Evolutionary conservation across 2,329 filamentous ascomycete species (phyloP).

Genomic region (Cadophora gregata): DNA sequence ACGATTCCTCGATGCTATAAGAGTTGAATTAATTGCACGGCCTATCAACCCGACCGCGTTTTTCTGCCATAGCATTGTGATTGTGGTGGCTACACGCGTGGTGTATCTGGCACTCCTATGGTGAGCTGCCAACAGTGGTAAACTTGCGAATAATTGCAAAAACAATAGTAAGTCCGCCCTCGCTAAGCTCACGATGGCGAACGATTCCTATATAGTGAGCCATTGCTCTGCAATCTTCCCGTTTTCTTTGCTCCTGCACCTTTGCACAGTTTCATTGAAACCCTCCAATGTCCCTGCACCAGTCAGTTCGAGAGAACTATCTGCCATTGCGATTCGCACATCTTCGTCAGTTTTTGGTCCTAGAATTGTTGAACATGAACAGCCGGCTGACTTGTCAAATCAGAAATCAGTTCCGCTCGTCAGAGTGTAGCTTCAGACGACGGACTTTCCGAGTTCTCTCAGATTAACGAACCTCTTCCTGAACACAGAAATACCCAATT

Average conservation of each 20-base stretch:
- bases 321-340: background rate
- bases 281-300: background rate
- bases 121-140: constrained; percentile 16
- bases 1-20: constrained; percentile 23
- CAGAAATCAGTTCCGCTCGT: constrained; percentile 3
- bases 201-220: background rate
- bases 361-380: background rate
- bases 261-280: background rate
- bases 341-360: background rate
- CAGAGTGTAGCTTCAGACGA: constrained; percentile 11
- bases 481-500: background rate
- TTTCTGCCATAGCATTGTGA: constrained; percentile 20
- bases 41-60: constrained; percentile 25
- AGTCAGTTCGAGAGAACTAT: background rate
- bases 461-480: background rate
- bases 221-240: background rate
- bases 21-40: constrained; percentile 16
- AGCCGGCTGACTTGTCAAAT: background rate
- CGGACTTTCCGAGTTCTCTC: constrained; percentile 8
- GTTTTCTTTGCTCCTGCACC: constrained; percentile 6
- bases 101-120: constrained; percentile 22
- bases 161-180: constrained; percentile 36
- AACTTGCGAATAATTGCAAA: constrained; percentile 26
- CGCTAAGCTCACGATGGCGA: constrained; percentile 12
- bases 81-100: constrained; percentile 20